Conservation (phyloP, 78 protist genomes). For the Speleostelium caveatum region DNA sequence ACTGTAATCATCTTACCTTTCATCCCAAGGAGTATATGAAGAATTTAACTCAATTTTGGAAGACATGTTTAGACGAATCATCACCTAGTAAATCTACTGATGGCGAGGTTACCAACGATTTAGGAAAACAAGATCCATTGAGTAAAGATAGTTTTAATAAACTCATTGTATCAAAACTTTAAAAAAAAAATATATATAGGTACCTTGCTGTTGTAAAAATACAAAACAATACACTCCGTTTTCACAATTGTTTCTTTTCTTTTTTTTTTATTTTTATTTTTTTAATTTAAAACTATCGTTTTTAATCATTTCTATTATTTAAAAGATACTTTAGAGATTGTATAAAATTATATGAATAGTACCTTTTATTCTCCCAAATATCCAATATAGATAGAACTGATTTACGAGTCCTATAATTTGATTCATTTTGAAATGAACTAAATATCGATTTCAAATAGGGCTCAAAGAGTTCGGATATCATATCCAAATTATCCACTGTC, state of each 20-base stretch:
- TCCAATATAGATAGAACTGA: neutral
- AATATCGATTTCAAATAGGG: slow-evolving; percentile 18
- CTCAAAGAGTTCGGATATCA: slow-evolving; percentile 22
- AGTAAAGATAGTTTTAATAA: too few species aligned
- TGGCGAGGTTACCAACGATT: too few species aligned
- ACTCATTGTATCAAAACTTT: too few species aligned
- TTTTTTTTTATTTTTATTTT: neutral
- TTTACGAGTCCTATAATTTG: neutral
- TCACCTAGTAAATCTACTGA: too few species aligned
- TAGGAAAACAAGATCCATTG: too few species aligned
- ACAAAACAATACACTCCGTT: too few species aligned
- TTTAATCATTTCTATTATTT: too few species aligned
- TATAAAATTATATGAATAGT: neutral
- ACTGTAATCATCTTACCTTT: slow-evolving; percentile 18
- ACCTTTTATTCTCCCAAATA: slow-evolving; percentile 20
- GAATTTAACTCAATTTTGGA: slow-evolving; percentile 38
- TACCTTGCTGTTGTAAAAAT: too few species aligned
- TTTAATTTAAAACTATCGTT: neutral
- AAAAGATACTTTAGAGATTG: too few species aligned
- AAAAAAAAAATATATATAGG: too few species aligned
- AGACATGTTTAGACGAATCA: slow-evolving; percentile 11
- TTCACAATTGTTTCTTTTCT: neutral
- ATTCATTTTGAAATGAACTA: slow-evolving; percentile 1
- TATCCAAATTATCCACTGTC: neutral
- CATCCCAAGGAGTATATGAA: slow-evolving; percentile 44